Evolutionary conservation across 495 filamentous ascomycete species (phyloP).

Genomic region (Penicillium chermesinum): DNA sequence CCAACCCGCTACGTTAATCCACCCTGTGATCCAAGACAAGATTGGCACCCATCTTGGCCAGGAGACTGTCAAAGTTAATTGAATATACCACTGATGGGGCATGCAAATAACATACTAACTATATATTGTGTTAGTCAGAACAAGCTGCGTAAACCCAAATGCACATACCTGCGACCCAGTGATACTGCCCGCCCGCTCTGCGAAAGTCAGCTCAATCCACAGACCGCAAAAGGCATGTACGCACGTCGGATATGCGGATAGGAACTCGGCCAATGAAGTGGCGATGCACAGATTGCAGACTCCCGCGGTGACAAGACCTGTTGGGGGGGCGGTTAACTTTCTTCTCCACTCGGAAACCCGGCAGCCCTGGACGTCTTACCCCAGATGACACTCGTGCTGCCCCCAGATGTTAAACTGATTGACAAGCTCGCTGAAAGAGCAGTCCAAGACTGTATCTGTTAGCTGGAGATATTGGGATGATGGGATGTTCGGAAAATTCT

Average conservation of each 20-base stretch:
- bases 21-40: conserved; percentile 64
- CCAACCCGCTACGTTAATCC: conserved; percentile 70
- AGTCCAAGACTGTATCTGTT: conserved; percentile 41
- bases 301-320: conserved; percentile 61
- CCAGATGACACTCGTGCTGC: conserved; percentile 43
- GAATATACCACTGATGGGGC: neutral
- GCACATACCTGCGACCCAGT: conserved; percentile 61
- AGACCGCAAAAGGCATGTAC: conserved; percentile 5
- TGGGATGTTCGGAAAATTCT: neutral
- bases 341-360: neutral
- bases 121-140: neutral
- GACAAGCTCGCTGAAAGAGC: conserved; percentile 42
- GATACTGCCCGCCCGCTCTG: conserved; percentile 58
- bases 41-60: conserved; percentile 54
- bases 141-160: neutral
- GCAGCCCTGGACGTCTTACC: conserved; percentile 27
- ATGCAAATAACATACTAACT: conserved; percentile 25
- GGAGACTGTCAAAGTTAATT: conserved; percentile 28
- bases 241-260: conserved; percentile 63
- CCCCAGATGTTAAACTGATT: conserved; percentile 40
- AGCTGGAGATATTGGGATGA: neutral
- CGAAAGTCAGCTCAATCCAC: neutral
- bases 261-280: conserved; percentile 63
- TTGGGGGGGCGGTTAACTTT: conserved; percentile 2
- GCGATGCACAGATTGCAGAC: conserved; percentile 64